A percentile compares a stretch with the other conserved stretches of the same genome.
Evolutionary conservation across 1,139 yeast species (phyloP).

Genomic region (Pichia sp.): DNA sequence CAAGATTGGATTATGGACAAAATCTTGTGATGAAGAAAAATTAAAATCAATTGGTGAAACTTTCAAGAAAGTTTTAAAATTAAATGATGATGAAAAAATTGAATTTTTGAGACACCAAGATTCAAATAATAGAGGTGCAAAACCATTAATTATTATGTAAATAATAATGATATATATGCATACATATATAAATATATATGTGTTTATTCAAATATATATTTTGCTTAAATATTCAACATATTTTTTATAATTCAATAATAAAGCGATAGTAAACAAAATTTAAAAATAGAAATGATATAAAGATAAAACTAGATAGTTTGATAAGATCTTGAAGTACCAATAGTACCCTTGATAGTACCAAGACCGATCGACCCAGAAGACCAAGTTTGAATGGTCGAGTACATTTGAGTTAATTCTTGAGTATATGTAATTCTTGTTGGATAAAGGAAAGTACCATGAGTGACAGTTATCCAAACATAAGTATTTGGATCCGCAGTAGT

Average conservation of each 20-base stretch:
- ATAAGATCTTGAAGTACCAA: constrained; percentile 51
- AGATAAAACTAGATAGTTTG: not conserved
- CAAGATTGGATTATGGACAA: constrained; percentile 93
- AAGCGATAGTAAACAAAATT: not conserved
- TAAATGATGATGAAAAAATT: constrained; percentile 60
- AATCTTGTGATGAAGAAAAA: constrained; percentile 61
- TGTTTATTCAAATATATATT: not conserved
- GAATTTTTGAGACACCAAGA: constrained; percentile 65
- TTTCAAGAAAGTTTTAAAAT: constrained; percentile 73
- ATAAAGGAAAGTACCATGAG: constrained; percentile 11
- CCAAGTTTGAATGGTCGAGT: constrained; percentile 35
- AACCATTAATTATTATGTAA: constrained; percentile 17
- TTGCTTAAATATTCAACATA: not conserved
- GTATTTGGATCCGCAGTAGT: constrained; percentile 15
- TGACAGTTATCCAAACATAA: constrained; percentile 17
- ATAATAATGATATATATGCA: not conserved
- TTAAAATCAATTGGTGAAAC: constrained; percentile 64
- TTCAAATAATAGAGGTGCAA: constrained; percentile 18
- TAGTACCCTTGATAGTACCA: constrained; percentile 48
- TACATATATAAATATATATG: not conserved
- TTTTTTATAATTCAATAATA: not conserved
- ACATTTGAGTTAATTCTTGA: constrained; percentile 42
- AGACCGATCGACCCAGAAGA: constrained; percentile 51
- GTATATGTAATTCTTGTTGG: constrained; percentile 31
- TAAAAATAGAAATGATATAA: not conserved